Conservation (phyloP, 441 rosid genomes). For the Syzygium syzygioides region DNA sequence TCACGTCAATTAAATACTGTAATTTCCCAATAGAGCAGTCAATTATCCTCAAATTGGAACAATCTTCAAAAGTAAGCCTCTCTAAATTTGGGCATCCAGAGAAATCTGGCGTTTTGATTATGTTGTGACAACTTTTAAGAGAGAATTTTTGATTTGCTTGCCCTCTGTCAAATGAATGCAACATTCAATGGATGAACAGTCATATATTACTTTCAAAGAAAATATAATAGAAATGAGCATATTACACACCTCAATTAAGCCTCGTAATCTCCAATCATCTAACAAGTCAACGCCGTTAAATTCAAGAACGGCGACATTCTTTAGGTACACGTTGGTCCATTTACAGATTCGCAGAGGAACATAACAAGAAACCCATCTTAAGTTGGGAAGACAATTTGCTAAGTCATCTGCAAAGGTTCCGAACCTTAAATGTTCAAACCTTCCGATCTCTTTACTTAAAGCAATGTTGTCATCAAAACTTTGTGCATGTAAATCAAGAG, state of each 20-base stretch:
- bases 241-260: not conserved
- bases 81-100: not conserved
- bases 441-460: not conserved
- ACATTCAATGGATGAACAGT: not conserved
- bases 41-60: not conserved
- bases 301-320: not conserved
- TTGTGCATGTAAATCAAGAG: not conserved
- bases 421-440: rapidly evolving
- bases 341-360: not conserved
- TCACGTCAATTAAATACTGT: rapidly evolving
- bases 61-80: not conserved
- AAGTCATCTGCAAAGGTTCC: not conserved
- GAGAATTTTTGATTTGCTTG: not conserved
- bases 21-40: not conserved
- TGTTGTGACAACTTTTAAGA: not conserved
- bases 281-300: not conserved
- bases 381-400: not conserved
- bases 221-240: not conserved
- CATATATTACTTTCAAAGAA: not conserved
- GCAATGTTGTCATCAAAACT: not conserved
- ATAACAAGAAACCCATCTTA: not conserved
- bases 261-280: not conserved
- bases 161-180: not conserved
- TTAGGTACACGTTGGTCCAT: not conserved
- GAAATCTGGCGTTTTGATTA: not conserved